Evolutionary conservation across 208 protist genomes (phyloP).

Genomic region (Trypanosoma boissoni): DNA sequence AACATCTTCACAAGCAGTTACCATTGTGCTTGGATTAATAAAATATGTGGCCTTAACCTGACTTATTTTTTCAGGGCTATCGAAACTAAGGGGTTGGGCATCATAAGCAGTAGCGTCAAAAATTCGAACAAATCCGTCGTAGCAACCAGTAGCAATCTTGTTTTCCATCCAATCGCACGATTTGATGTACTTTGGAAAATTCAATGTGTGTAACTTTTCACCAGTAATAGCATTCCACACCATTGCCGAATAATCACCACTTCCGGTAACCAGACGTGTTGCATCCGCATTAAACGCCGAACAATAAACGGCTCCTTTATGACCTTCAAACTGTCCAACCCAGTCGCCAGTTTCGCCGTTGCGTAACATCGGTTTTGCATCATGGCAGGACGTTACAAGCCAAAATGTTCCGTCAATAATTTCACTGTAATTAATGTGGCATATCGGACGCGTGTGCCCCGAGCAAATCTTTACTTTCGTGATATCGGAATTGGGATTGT

Average conservation of each 20-base stretch:
- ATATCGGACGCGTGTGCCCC: slow-evolving; percentile 88
- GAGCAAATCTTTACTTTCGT: slow-evolving; percentile 90
- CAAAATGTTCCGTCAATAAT: slow-evolving; percentile 90
- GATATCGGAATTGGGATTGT: slow-evolving; percentile 17
- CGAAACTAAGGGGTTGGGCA: slow-evolving; percentile 68
- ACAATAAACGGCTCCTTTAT: slow-evolving; percentile 95
- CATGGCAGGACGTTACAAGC: slow-evolving; percentile 90
- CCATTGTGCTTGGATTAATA: slow-evolving; percentile 80
- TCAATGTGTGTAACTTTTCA: slow-evolving; percentile 86
- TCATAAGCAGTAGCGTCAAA: slow-evolving; percentile 87
- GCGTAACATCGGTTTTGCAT: slow-evolving; percentile 92
- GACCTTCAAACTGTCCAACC: slow-evolving; percentile 95
- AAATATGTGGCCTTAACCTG: slow-evolving; percentile 84
- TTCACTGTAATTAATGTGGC: slow-evolving; percentile 91
- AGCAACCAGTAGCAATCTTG: slow-evolving; percentile 85
- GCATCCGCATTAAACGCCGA: slow-evolving; percentile 85
- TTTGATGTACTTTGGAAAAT: slow-evolving; percentile 94
- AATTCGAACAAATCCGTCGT: slow-evolving; percentile 90
- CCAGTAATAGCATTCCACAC: slow-evolving; percentile 92
- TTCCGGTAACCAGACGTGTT: slow-evolving; percentile 88
- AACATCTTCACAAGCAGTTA: slow-evolving; percentile 78
- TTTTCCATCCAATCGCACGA: slow-evolving; percentile 89
- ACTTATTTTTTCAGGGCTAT: slow-evolving; percentile 57
- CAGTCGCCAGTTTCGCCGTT: slow-evolving; percentile 95
- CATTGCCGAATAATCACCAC: slow-evolving; percentile 93